Evolutionary conservation across 1,139 yeast genomes (phyloP).

Genomic region (Ogataea hybrid): DNA sequence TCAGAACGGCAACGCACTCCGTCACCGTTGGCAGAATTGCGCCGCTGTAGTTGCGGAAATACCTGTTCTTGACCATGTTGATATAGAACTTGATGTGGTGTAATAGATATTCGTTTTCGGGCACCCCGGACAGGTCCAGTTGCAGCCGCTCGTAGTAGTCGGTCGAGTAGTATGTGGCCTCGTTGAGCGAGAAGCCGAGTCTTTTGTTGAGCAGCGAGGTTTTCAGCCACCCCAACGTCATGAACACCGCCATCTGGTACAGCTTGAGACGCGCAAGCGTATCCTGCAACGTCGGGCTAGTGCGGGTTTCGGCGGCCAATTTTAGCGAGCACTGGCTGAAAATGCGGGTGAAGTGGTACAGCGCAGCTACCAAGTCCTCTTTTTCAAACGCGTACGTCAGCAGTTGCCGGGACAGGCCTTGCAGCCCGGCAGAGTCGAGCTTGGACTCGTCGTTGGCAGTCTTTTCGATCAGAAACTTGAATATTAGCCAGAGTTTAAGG

Average conservation of each 20-base stretch:
- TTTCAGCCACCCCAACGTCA: slow-evolving; percentile 1
- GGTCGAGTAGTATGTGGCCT: neutral
- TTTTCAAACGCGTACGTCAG: slow-evolving; percentile 5
- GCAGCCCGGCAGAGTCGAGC: neutral
- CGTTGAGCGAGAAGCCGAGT: neutral
- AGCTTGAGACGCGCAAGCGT: slow-evolving; percentile 2
- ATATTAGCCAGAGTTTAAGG: slow-evolving; percentile 16
- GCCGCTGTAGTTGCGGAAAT: slow-evolving; percentile 16
- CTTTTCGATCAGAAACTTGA: slow-evolving; percentile 12
- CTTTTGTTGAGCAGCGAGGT: slow-evolving; percentile 2
- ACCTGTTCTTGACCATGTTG: slow-evolving; percentile 12
- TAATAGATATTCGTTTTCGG: slow-evolving; percentile 11
- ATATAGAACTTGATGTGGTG: slow-evolving; percentile 11
- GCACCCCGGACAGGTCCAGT: slow-evolving; percentile 4
- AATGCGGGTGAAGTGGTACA: slow-evolving; percentile 13
- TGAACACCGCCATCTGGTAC: slow-evolving; percentile 5
- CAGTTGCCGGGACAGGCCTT: neutral
- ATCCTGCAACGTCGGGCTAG: neutral
- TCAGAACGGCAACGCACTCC: slow-evolving; percentile 19
- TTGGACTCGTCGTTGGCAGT: slow-evolving; percentile 15
- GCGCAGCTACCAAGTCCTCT: slow-evolving; percentile 4
- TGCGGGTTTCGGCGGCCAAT: slow-evolving; percentile 1
- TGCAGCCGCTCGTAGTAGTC: slow-evolving; percentile 7
- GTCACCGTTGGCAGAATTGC: slow-evolving; percentile 21
- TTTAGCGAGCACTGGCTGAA: slow-evolving; percentile 10